Base-by-base conservation (phyloP, 176 grass and related monocot species). In the Phoenix roebelenii region DNA sequence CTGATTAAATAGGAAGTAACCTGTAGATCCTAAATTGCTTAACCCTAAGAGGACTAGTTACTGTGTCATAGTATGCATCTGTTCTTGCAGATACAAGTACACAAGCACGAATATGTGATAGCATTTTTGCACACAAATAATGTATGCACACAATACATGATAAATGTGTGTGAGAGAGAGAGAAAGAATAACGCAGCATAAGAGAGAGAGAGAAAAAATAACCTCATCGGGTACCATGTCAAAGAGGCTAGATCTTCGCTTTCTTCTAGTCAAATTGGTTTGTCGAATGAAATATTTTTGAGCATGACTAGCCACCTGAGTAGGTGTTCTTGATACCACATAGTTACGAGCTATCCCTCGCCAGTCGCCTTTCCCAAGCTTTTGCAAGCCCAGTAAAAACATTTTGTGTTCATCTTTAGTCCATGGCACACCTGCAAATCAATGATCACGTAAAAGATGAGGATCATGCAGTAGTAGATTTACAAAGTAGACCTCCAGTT, bases 241-340 rank as follows among this genome's bases (percentile, higher is more conserved):
- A 25, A 98, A 98, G 59, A 98, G 93, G 66, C 86, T 91, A 66
- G 93, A 98, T 68, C 93, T 87, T 68, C 93, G 87, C 71, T 98
- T 98, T 44, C 93, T 87, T 76, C 87, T 87, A 49, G 81, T 88
- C 79, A 98, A 74, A 72, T 92, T 98, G 50, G 88, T 56, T 80
- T 98, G 88, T 7, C 93, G 93, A 64, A 92, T 92, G 57, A 98
- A 98, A 77, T 98, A 98, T 68, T 98, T 98, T 66, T 98, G 93
- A 55, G 93, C 93, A 57, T 98, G 93, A 56, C 93, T 98, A 49
- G 93, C 93, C 61, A 98, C 93, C 77, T 98, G 93, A 71, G 93
- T 98, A 71, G 93, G 93, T 50, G 93, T 98, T 59, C 93, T 80
- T 25, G 93, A 88, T 19, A 98, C 88, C n/a, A 98, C 93, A 23